Evolutionary conservation across 2,329 filamentous ascomycete genomes (phyloP).

Genomic region (Elsinoe fawcettii): DNA sequence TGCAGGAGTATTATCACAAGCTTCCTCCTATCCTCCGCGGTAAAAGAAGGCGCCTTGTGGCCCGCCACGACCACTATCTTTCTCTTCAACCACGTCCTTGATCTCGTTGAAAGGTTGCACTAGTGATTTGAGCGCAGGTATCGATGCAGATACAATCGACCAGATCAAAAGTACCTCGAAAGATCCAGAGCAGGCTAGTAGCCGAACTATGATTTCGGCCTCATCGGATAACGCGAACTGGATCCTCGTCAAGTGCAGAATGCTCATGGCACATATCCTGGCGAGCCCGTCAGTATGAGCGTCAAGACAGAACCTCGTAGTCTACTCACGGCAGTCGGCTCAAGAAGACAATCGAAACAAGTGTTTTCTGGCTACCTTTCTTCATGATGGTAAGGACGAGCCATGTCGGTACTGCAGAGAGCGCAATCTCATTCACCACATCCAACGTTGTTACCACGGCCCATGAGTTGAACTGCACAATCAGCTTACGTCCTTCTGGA

Average conservation of each 20-base stretch:
- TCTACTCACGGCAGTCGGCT: conserved; percentile 9
- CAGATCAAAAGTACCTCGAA: conserved; percentile 12
- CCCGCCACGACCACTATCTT: background rate
- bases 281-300: background rate
- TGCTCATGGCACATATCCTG: conserved; percentile 2
- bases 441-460: conserved; percentile 14
- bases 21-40: background rate
- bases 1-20: background rate
- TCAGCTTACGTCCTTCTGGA: background rate
- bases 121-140: conserved; percentile 17
- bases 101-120: conserved; percentile 17
- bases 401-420: conserved; percentile 14
- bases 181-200: background rate
- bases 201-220: background rate
- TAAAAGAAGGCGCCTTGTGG: conserved; percentile 6
- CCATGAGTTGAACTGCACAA: conserved; percentile 11
- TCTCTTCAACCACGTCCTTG: conserved; percentile 4
- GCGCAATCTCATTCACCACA: conserved; percentile 15
- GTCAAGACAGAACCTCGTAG: background rate
- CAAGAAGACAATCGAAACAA: conserved; percentile 10
- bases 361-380: conserved; percentile 14
- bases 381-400: conserved; percentile 16
- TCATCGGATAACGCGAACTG: background rate
- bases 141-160: conserved; percentile 17
- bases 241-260: conserved; percentile 1